Evolutionary conservation across 2,329 filamentous ascomycete genomes (phyloP), one percentile per base, ranked within the genome.

Genomic region (Rhynchosporium agropyri): DNA sequence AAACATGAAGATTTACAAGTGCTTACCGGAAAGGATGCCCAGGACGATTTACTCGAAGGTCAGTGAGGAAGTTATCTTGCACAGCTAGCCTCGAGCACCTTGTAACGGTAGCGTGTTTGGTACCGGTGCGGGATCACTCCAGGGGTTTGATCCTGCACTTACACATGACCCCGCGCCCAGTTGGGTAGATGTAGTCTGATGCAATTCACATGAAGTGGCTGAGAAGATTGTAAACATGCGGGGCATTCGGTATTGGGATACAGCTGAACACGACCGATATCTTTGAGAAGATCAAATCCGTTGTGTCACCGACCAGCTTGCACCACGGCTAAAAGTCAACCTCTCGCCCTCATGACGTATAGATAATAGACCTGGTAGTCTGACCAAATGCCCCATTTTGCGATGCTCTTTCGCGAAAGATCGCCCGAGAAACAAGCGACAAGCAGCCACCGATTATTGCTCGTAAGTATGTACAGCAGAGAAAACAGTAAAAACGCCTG

Each of bases 301-400:
- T 55, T 48, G 55, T 57, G 55, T 64, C 45, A 64, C 63, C 63
- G 63, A 7, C 33, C 40, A 55, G 46, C 53, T 58, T 58, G 58
- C 60, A 62, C 45, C n/a, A 33, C 45, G 33, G 38, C 54, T 40
- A 51, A 43, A n/a, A 26, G n/a, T 15, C 50, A 31, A 12, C 50
- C 43, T 10, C 42, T 15, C 26, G 33, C 49, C 42, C 20, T 43
- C 40, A 12, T 50, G 31, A 48, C 38, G 50, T 57, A 45, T 42
- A n/a, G 13, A 36, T 33, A 38, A 8, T 36, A 50, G 54, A 62
- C 60, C 46, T 62, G 26, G 53, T 43, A 58, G 43, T 58, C 58
- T n/a, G 8, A 26, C 51, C 48, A 53, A 28, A 50, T 45, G 57
- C 57, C 57, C 57, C 42, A 46, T 53, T 51, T 13, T 43, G 51